Evolutionary conservation across 2,329 filamentous ascomycete species (phyloP).

Genomic region (Colletotrichum tropicale): DNA sequence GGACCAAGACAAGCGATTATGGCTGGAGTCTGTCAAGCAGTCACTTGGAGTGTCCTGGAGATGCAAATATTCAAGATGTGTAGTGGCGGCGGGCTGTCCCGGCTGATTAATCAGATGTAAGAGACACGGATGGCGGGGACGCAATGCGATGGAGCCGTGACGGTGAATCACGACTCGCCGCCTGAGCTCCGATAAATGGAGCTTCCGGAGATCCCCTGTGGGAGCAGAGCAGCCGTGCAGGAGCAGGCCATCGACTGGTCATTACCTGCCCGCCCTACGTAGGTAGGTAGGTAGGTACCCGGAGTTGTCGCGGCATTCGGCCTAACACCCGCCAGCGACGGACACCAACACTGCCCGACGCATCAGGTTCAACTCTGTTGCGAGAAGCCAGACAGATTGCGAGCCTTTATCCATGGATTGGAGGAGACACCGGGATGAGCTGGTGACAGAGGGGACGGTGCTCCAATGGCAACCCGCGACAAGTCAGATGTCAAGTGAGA

Average conservation of each 20-base stretch:
- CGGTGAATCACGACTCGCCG: slow-evolving; percentile 14
- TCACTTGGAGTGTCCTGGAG: neutral
- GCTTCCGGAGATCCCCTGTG: slow-evolving; percentile 10
- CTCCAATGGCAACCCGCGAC: neutral
- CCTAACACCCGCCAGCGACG: neutral
- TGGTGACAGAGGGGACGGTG: neutral
- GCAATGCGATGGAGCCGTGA: slow-evolving; percentile 11
- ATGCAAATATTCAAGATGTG: neutral
- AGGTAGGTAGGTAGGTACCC: neutral
- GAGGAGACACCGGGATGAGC: neutral
- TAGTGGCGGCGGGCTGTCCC: neutral
- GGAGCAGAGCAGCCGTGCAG: neutral
- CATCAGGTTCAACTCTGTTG: neutral
- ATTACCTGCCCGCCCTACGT: neutral
- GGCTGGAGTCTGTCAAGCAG: neutral
- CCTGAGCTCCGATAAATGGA: slow-evolving; percentile 17
- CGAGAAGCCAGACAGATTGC: neutral
- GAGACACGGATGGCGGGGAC: neutral
- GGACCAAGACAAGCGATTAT: neutral
- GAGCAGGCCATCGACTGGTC: slow-evolving; percentile 1
- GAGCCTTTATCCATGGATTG: neutral
- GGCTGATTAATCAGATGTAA: slow-evolving; percentile 19
- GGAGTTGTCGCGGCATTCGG: slow-evolving; percentile 8
- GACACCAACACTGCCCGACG: neutral
- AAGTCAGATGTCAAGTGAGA: slow-evolving; percentile 4